phyloP scores from a whole-genome alignment of 345 rosid genomes.

The Hirschfeldia incana region DNA sequence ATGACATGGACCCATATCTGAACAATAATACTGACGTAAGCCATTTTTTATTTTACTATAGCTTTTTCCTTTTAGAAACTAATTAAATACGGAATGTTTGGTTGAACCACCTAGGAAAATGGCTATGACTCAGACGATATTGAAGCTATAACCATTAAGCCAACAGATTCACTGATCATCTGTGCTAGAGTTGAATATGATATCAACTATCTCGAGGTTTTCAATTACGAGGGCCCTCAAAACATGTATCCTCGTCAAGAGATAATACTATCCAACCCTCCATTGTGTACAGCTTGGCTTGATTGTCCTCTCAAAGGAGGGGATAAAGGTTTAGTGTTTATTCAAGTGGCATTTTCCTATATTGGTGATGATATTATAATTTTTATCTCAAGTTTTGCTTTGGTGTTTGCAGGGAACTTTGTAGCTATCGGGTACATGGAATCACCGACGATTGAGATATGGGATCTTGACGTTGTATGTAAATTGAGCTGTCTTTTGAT shows the following conservation, averaged over 20 bases:
- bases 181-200: slow-evolving; percentile 58
- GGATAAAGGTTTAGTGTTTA: slow-evolving; percentile 54
- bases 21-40: slow-evolving; percentile 57
- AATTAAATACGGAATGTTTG: neutral
- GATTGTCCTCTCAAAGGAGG: slow-evolving; percentile 70
- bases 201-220: slow-evolving; percentile 71
- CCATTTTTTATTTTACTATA: neutral
- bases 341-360: neutral
- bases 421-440: slow-evolving; percentile 74
- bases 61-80: neutral
- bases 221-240: slow-evolving; percentile 55
- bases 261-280: slow-evolving; percentile 63
- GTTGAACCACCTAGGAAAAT: slow-evolving; percentile 15
- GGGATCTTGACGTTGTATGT: slow-evolving; percentile 90
- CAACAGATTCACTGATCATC: slow-evolving; percentile 65
- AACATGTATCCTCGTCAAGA: slow-evolving; percentile 74
- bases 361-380: neutral
- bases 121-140: slow-evolving; percentile 75
- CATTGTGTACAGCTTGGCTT: slow-evolving; percentile 85
- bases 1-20: slow-evolving; percentile 80
- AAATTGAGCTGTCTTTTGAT: neutral
- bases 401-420: slow-evolving; percentile 63
- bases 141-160: slow-evolving; percentile 59
- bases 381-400: neutral
- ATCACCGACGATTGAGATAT: slow-evolving; percentile 66